phyloP scores from a whole-genome alignment of 306 rosid genomes.

The Cicer cuneatum region DNA sequence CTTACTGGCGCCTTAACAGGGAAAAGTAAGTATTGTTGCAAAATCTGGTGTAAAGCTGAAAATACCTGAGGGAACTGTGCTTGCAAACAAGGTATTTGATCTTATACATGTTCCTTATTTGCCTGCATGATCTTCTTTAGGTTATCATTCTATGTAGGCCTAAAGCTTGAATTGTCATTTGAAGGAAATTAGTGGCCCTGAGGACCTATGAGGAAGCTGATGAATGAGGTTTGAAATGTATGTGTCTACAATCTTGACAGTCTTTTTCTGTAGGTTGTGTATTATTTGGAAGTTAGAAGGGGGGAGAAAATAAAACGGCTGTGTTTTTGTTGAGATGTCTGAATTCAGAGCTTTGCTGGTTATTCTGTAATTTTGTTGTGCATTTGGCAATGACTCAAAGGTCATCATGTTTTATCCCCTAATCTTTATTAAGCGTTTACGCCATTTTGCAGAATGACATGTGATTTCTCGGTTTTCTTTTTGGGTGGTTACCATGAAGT shows the following conservation, averaged over 20 bases:
- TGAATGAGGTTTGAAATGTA: conserved; percentile 1
- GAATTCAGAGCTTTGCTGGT: conserved; percentile 27
- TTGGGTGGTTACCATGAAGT: not conserved
- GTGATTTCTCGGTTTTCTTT: not conserved
- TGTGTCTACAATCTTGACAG: conserved; percentile 17
- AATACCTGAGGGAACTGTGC: conserved; percentile 65
- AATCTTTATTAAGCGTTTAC: not conserved
- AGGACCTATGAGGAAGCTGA: conserved; percentile 45
- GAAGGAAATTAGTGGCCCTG: no score
- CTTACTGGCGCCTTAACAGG: conserved; percentile 53
- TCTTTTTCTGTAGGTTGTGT: not conserved
- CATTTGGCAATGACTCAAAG: not conserved
- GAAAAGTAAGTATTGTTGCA: conserved; percentile 65
- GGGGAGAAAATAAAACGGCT: conserved; percentile 21
- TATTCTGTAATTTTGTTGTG: conserved; percentile 25
- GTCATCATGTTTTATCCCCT: not conserved
- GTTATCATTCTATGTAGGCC: conserved; percentile 20
- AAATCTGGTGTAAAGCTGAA: conserved; percentile 67
- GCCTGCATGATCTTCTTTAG: not conserved
- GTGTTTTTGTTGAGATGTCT: conserved; percentile 39
- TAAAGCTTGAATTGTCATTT: not conserved
- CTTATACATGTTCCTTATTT: conserved; percentile 19
- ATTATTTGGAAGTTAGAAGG: conserved; percentile 30
- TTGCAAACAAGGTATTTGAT: conserved; percentile 67
- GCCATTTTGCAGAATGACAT: conserved; percentile 6